Conservation (phyloP, 352 stramenopile species). For the Phytopythium montanum region DNA sequence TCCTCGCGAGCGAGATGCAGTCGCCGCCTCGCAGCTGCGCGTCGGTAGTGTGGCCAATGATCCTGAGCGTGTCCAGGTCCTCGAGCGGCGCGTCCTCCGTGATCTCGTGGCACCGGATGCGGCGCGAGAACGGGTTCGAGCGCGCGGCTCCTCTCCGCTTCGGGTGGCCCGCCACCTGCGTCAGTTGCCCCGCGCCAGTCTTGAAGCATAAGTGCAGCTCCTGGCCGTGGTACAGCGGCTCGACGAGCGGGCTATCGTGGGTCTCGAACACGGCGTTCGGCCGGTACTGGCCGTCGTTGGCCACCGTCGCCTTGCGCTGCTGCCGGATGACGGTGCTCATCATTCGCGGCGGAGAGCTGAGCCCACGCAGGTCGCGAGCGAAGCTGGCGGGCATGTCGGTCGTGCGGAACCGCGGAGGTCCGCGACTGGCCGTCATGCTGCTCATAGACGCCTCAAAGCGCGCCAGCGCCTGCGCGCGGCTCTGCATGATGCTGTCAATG, state of each 20-base stretch:
- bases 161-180: conserved; percentile 45
- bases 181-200: conserved; percentile 29
- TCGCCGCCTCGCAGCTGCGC: conserved; percentile 52
- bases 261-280: background rate
- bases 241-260: conserved; percentile 14
- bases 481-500: conserved; percentile 33
- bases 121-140: conserved; percentile 52
- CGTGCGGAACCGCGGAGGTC: conserved; percentile 23
- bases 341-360: conserved; percentile 52
- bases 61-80: conserved; percentile 41
- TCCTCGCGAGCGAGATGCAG: conserved; percentile 53
- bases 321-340: conserved; percentile 26
- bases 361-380: conserved; percentile 37
- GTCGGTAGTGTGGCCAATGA: conserved; percentile 60
- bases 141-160: conserved; percentile 21
- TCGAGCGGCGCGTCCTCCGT: conserved; percentile 26
- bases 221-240: conserved; percentile 52
- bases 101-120: conserved; percentile 36
- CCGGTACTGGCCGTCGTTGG: conserved; percentile 7
- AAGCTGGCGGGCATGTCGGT: conserved; percentile 23
- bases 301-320: conserved; percentile 22
- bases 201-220: conserved; percentile 54
- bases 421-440: conserved; percentile 15
- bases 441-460: conserved; percentile 40
- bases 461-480: conserved; percentile 21